Conservation (phyloP, 225 moss, liverwort and hornwort genomes). For the Marchantia paleacea region DNA sequence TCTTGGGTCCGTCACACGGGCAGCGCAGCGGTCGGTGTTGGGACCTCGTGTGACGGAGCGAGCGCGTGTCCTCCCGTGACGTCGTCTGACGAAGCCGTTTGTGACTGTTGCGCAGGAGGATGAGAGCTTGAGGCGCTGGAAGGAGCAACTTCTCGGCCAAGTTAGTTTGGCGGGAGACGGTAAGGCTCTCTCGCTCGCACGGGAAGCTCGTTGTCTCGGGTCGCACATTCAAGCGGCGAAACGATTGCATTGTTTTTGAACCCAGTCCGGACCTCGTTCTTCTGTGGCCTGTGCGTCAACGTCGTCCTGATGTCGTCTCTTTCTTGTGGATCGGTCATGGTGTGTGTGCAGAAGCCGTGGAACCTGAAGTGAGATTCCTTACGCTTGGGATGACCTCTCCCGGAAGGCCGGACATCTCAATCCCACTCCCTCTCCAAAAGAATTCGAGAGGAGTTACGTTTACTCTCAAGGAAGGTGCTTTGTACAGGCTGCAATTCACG, state of each 20-base stretch:
- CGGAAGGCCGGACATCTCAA: slow-evolving; percentile 34
- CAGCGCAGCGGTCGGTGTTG: neutral
- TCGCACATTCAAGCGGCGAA: too few species aligned
- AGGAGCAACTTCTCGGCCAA: slow-evolving; percentile 42
- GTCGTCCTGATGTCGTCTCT: neutral
- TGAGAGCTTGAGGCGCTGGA: slow-evolving; percentile 49
- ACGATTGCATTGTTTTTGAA: neutral
- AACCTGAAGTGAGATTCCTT: slow-evolving; percentile 42
- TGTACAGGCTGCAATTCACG: slow-evolving; percentile 43
- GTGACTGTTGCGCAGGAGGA: slow-evolving; percentile 33
- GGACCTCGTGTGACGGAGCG: too few species aligned
- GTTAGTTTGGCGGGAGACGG: slow-evolving; percentile 15
- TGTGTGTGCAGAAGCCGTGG: slow-evolving; percentile 31
- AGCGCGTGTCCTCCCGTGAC: neutral
- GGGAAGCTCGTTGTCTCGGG: neutral
- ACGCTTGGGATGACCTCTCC: slow-evolving; percentile 46
- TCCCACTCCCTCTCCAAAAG: slow-evolving; percentile 35
- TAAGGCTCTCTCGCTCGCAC: neutral
- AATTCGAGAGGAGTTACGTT: slow-evolving; percentile 38
- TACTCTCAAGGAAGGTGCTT: slow-evolving; percentile 41
- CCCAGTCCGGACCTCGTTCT: neutral
- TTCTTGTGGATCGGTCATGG: neutral
- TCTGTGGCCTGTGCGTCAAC: too few species aligned
- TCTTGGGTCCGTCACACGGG: neutral
- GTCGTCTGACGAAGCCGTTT: neutral